phyloP scores from a whole-genome alignment of 2,329 filamentous ascomycete species.

The Neoscytalidium dimidiatum region DNA sequence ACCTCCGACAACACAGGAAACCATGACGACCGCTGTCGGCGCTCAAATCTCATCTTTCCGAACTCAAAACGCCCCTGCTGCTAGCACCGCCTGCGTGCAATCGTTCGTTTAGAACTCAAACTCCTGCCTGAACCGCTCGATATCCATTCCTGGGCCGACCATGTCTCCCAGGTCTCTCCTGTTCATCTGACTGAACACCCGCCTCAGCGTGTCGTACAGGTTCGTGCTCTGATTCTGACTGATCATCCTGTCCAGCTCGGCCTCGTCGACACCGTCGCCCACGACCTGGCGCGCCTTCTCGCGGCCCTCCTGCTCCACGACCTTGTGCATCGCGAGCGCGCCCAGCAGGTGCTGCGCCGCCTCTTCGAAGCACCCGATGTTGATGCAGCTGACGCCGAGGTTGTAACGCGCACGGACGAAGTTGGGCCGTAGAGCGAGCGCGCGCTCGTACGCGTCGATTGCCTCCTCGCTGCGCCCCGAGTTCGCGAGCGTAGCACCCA shows the following conservation, averaged over 20 bases:
- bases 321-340: conserved; percentile 92
- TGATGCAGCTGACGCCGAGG: conserved; percentile 93
- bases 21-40: neutral
- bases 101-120: conserved; percentile 72
- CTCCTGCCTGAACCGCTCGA: conserved; percentile 83
- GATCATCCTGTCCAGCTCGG: conserved; percentile 81
- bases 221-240: conserved; percentile 97
- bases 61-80: neutral
- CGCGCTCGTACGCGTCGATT: conserved; percentile 94
- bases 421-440: conserved; percentile 85
- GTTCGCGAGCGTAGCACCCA: conserved; percentile 95
- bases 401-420: conserved; percentile 98
- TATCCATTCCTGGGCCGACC: conserved; percentile 87
- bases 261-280: conserved; percentile 61
- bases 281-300: conserved; percentile 83
- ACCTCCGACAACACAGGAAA: neutral
- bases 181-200: conserved; percentile 97
- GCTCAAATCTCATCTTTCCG: neutral
- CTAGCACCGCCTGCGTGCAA: too few species aligned
- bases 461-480: conserved; percentile 91
- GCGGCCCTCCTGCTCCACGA: conserved; percentile 81
- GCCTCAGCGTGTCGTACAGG: conserved; percentile 86
- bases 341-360: conserved; percentile 91
- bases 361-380: conserved; percentile 92
- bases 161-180: conserved; percentile 82